phyloP scores from a whole-genome alignment of 1,284 basidiomycete species.

The Apiotrichum gracile region DNA sequence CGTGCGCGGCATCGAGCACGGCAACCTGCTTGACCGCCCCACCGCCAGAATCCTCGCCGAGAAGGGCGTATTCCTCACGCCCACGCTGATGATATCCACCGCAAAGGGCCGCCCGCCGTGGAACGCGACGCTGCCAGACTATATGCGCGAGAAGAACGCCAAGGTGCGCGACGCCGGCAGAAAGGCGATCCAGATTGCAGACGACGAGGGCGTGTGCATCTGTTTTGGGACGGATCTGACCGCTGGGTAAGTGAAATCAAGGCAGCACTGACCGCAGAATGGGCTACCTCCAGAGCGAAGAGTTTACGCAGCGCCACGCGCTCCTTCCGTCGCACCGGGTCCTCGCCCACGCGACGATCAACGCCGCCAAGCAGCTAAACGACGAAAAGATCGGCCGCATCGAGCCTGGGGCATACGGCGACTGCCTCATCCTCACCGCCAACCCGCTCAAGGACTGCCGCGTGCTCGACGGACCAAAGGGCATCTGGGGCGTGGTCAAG shows the following conservation, averaged over 20 bases:
- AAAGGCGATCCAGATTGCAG: constrained; percentile 19
- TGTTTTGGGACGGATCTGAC: constrained; percentile 18
- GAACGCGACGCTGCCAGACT: constrained; percentile 13
- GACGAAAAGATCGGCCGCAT: constrained; percentile 47
- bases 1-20: constrained; percentile 51
- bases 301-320: constrained; percentile 49
- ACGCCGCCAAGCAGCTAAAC: constrained; percentile 48
- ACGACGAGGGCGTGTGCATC: constrained; percentile 29
- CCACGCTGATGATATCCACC: constrained; percentile 43
- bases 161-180: constrained; percentile 16
- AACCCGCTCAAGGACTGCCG: constrained; percentile 52
- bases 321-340: constrained; percentile 47
- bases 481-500: constrained; percentile 20
- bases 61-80: constrained; percentile 49
- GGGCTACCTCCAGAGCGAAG: constrained; percentile 23
- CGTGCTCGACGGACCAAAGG: constrained; percentile 46
- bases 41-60: constrained; percentile 36
- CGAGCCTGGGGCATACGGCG: constrained; percentile 47
- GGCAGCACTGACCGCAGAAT: constrained; percentile 5
- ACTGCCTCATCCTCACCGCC: constrained; percentile 49
- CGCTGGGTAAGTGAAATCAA: not conserved
- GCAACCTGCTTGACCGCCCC: constrained; percentile 40
- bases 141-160: constrained; percentile 19
- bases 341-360: constrained; percentile 51
- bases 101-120: constrained; percentile 18